phyloP scores from a whole-genome alignment of 805 yeast species.

The Debaryomyces tyrocola region DNA sequence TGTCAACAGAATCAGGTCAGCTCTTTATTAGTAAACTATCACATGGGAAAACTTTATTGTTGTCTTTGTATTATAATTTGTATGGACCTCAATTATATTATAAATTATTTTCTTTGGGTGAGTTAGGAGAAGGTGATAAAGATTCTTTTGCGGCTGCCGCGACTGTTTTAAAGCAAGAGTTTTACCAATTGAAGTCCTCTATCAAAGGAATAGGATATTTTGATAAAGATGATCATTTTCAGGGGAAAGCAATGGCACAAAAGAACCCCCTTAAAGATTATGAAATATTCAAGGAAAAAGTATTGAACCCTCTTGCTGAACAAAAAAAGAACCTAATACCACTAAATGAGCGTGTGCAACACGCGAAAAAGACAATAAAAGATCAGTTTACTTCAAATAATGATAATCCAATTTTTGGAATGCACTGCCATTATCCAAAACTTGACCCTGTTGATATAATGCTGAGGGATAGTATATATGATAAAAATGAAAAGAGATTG shows the following conservation, averaged over 20 bases:
- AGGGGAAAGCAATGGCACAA: constrained; percentile 40
- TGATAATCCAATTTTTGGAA: background rate
- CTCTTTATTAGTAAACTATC: too few species aligned
- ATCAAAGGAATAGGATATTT: constrained; percentile 33
- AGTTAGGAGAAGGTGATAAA: too few species aligned
- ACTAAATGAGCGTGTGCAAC: background rate
- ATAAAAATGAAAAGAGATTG: background rate
- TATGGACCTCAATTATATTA: constrained; percentile 32
- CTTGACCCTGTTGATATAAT: background rate
- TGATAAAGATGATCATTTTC: constrained; percentile 20
- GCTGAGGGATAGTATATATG: background rate
- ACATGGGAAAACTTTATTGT: too few species aligned
- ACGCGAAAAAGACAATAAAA: background rate
- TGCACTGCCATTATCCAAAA: constrained; percentile 1
- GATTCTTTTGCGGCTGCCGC: too few species aligned
- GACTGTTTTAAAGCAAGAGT: too few species aligned
- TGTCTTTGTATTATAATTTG: too few species aligned
- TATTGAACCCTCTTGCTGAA: background rate
- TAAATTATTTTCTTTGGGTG: too few species aligned
- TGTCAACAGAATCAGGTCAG: too few species aligned
- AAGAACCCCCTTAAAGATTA: constrained; percentile 27
- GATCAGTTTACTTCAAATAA: background rate
- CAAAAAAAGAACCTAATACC: background rate
- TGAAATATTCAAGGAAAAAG: constrained; percentile 13
- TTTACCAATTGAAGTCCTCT: constrained; percentile 43